Evolutionary conservation across 2,329 filamentous ascomycete species (phyloP), one percentile per base, ranked within the genome.

Genomic region (Geosmithia morbida): DNA sequence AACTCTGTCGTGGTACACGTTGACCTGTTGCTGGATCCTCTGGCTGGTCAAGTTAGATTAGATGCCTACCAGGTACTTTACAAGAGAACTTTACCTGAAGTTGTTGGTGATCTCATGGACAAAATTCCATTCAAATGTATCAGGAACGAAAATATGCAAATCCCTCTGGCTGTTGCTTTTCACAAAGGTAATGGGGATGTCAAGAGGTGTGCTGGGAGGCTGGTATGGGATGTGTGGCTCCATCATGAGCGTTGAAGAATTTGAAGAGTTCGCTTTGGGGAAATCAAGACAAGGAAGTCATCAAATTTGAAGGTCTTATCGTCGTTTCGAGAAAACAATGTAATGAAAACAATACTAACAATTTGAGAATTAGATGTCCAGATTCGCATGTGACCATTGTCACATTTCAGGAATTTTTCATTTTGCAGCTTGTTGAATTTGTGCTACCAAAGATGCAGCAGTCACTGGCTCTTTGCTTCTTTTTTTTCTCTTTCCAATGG

Each of bases 81-180:
- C 7, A 16, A 18, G 6, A 18, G 7, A 41, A 7, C 39, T n/a
- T n/a, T 51, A 58, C 58, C 57, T 59, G 42, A 60, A 54, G 16
- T 58, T 59, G 10, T 49, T 45, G 14, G 57, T 54, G 29, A 59
- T 50, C 8, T 33, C 40, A 22, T 53, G 44, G 11, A 60, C 49
- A 13, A 56, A 40, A 8, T 17, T 41, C 19, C 53, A 43, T 10
- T 54, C 49, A 19, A 54, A 50, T 13, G 49, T 49, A 13, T 57
- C 53, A 2, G 55, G 52, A 11, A 60, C 44, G 39, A 59, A 57
- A 10, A 58, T 50, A 46, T 60, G 56, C 4, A 59, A 48, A 46
- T 59, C 55, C 10, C 47, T 49, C 45, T 57, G 46, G 11, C 40
- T 39, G 29, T 53, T 48, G 44, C 51, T 54, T 14, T 50, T 55